Conservation (phyloP, 1,284 basidiomycete species). For the Ceratobasidium sp. region DNA sequence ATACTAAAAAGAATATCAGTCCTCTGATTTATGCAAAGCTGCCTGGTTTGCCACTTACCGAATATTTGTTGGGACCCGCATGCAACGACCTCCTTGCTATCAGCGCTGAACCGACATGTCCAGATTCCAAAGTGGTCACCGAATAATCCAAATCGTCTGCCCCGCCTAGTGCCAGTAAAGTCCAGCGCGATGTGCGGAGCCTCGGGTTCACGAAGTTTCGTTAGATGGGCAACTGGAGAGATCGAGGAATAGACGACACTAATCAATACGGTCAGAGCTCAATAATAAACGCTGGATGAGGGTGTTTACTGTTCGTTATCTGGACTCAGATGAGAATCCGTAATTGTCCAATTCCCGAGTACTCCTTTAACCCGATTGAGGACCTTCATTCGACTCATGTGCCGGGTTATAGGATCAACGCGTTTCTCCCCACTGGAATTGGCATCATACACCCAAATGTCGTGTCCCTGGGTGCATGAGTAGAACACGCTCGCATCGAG, state of each 20-base stretch:
- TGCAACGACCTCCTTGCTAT: conserved; percentile 89
- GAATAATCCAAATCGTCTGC: conserved; percentile 57
- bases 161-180: conserved; percentile 67
- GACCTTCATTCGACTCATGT: conserved; percentile 76
- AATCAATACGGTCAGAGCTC: conserved; percentile 13
- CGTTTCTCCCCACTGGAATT: conserved; percentile 41
- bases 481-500: conserved; percentile 85
- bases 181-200: conserved; percentile 79
- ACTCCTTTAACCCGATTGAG: conserved; percentile 84
- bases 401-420: conserved; percentile 46
- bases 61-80: conserved; percentile 68
- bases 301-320: conserved; percentile 85
- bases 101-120: conserved; percentile 95
- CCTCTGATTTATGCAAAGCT: conserved; percentile 10
- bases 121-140: conserved; percentile 81
- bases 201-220: conserved; percentile 81
- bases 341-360: conserved; percentile 89
- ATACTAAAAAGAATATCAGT: conserved; percentile 69
- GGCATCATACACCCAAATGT: conserved; percentile 53
- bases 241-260: conserved; percentile 95
- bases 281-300: too few species aligned
- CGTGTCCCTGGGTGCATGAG: conserved; percentile 78
- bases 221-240: conserved; percentile 61
- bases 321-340: conserved; percentile 92
- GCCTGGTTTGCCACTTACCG: conserved; percentile 62